Evolutionary conservation across 2,329 filamentous ascomycete species (phyloP).

Genomic region (Phaeophleospora eucalypticola): DNA sequence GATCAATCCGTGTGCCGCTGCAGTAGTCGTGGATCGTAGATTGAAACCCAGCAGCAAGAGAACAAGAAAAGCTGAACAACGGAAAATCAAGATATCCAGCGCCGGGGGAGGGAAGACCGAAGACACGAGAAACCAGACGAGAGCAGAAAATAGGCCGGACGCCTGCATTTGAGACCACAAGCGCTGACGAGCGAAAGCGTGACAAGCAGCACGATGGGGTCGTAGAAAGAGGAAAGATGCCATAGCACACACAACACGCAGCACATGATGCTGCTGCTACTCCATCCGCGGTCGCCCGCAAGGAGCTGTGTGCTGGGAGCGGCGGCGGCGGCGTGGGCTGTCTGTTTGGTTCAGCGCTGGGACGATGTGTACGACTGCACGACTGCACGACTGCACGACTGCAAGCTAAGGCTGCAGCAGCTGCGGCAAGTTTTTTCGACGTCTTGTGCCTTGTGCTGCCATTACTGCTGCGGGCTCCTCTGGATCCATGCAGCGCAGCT

Average conservation of each 20-base stretch:
- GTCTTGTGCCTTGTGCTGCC: background rate
- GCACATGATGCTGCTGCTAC: too few relatives aligned
- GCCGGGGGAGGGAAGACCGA: background rate
- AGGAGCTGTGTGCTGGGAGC: background rate
- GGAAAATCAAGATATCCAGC: constrained; percentile 1
- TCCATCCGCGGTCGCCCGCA: too few relatives aligned
- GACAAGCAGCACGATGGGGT: too few relatives aligned
- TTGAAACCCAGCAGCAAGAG: constrained; percentile 4
- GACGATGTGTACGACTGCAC: background rate
- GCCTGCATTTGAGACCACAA: background rate
- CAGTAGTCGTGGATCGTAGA: constrained; percentile 1
- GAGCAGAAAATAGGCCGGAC: background rate
- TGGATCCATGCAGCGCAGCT: background rate
- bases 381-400: too few relatives aligned
- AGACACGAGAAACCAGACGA: constrained; percentile 1
- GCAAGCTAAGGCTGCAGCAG: too few relatives aligned
- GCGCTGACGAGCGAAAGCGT: too few relatives aligned
- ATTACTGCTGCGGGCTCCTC: background rate
- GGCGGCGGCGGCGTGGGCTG: too few relatives aligned
- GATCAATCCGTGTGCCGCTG: constrained; percentile 15
- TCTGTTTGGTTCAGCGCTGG: too few relatives aligned
- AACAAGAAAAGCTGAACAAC: constrained; percentile 7
- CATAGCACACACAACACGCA: too few relatives aligned
- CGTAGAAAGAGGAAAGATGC: too few relatives aligned
- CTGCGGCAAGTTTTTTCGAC: too few relatives aligned